Evolutionary conservation across 78 protist species (phyloP), one percentile per base, ranked within the genome.

Genomic region (Dictyostelium firmibasis): DNA sequence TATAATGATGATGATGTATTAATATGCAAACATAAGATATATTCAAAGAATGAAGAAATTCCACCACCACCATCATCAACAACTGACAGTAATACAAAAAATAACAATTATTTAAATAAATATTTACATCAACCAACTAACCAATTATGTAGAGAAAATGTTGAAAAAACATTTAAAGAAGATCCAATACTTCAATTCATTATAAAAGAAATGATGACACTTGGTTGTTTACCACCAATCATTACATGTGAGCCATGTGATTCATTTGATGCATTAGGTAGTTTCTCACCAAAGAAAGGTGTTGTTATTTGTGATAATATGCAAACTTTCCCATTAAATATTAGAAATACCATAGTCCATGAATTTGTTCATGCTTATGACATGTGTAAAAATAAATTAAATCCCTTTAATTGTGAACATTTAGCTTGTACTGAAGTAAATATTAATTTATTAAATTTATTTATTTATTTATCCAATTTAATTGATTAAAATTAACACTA

Each of bases 331-430:
- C 84, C 86, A 18, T 67, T 36, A 23, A 84, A 72, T 60, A 50
- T 84, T 41, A 89, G 94, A 81, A 89, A 84, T 60, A 83, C 97
- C 1, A 20, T 97, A 9, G 64, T 84, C 3, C 98, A 97, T 79
- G 98, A 97, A 84, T 85, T 96, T 31, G 78, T 97, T 44, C 98
- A 97, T 88, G 97, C 97, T 16, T 97, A 76, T 44, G 98, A 97
- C 79, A 70, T 93, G 41, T 95, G 97, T 47, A 81, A 95, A 75
- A 86, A 86, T n/a, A 72, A 91, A 69, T 67, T 97, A 41, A 92
- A 94, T 91, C 85, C 96, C 86, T n/a, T 13, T 25, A 50, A 88
- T 94, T 76, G 94, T 31, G 23, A 10, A 11, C 98, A 97, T 31
- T 85, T 93, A 25, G 98, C 98, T 11, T 97, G 98, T 93, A 81